Evolutionary conservation across 768 basidiomycete genomes (phyloP).

Genomic region (Boletus fagicola): DNA sequence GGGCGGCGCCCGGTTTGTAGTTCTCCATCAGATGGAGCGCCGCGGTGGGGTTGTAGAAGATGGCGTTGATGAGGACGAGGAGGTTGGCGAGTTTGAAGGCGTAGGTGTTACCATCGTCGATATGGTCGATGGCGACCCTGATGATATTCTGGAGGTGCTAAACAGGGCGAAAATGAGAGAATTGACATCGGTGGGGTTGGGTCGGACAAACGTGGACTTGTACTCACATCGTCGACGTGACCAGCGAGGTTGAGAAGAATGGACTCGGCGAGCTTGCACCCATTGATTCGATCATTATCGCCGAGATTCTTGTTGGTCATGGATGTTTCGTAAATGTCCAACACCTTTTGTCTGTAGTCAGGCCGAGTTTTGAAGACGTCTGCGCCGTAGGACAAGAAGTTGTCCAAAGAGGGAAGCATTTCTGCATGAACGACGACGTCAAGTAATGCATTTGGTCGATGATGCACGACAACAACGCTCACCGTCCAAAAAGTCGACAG

Average conservation of each 20-base stretch:
- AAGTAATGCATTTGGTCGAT: background rate
- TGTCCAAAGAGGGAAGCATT: conserved; percentile 86
- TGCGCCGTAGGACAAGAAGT: conserved; percentile 81
- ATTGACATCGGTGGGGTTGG: background rate
- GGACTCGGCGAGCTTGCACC: conserved; percentile 82
- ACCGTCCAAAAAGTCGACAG: conserved; percentile 87
- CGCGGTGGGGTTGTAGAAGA: conserved; percentile 80
- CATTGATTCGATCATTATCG: conserved; percentile 80
- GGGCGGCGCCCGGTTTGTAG: conserved; percentile 55
- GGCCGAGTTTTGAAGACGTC: conserved; percentile 69
- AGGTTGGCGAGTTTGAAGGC: conserved; percentile 74
- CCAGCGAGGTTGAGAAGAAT: conserved; percentile 79
- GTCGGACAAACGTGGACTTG: background rate
- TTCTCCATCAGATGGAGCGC: conserved; percentile 74
- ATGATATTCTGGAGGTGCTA: conserved; percentile 69
- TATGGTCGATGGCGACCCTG: conserved; percentile 53
- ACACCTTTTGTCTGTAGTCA: conserved; percentile 75
- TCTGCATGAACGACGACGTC: conserved; percentile 42
- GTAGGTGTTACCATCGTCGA: conserved; percentile 62
- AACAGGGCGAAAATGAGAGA: background rate
- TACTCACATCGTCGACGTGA: conserved; percentile 70
- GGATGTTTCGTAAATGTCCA: conserved; percentile 80
- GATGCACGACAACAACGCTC: conserved; percentile 7
- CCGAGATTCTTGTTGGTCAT: conserved; percentile 71
- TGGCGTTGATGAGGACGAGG: conserved; percentile 77